Evolutionary conservation across 179 eudicot species (phyloP), one percentile per base, ranked within the genome.

Genomic region (Silene noctiflora): DNA sequence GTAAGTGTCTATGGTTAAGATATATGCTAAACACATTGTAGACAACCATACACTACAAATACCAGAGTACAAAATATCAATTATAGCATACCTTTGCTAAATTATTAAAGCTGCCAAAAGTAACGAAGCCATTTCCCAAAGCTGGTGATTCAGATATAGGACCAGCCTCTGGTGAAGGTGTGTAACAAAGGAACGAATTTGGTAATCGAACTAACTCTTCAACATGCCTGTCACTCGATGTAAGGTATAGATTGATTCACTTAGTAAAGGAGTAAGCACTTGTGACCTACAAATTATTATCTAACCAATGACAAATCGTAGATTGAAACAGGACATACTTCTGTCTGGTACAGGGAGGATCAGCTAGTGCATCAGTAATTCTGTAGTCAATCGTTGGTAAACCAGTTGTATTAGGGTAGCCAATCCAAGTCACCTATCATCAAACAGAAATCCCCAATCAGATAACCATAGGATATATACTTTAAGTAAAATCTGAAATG

Each of bases 371-470:
- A 85, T 95, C 99, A 58, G 97, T 85, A 76, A 95, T 93, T 76
- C 99, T 86, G 83, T 93, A 95, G 78, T 95, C 99, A 80, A 95
- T 91, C 55, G 94, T 80, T 51, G 98, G 99, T 84, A 95, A 89
- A 79, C 99, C 99, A 77, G 99, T 95, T 58, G 99, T 95, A 80
- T 95, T 95, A 65, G 99, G 99, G 89, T 95, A 95, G 71, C 99
- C 99, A 84, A 95, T 95, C 99, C 99, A 95, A 67, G 99, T 95
- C 68, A 95, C 99, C 99, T 95, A 78, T 19, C 69, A 81, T 25
- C 64, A 31, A 77, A 69, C 66, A 14, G 72, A 21, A 74, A 70
- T 21, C 27, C 22, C 46, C 10, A 25, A 72, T 75, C 10, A 82
- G 25, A 21, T 56, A 24, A 67, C 4, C 17, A 35, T 74, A 42